phyloP scores from a whole-genome alignment of 192 early-diverging fungal species.

The Podila minutissima region DNA sequence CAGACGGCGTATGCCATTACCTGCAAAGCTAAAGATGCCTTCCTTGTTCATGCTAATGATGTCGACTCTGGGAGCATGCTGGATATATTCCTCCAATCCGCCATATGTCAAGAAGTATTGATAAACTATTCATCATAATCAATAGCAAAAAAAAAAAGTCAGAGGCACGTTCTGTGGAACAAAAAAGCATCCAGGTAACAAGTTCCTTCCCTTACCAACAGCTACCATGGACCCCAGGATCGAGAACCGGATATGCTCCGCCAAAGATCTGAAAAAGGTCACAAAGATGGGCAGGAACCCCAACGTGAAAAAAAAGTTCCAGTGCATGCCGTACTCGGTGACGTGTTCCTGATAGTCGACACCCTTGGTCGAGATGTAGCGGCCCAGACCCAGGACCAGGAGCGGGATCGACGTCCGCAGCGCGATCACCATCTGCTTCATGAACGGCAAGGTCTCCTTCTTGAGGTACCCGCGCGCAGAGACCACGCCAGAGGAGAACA shows the following conservation, averaged over 20 bases:
- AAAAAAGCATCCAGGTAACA: too few relatives aligned
- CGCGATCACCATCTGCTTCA: slow-evolving; percentile 42
- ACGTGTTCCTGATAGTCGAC: slow-evolving; percentile 96
- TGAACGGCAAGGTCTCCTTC: slow-evolving; percentile 43
- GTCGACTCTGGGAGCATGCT: slow-evolving; percentile 74
- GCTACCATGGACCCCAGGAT: slow-evolving; percentile 60
- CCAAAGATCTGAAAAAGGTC: slow-evolving; percentile 64
- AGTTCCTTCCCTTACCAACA: slow-evolving; percentile 30
- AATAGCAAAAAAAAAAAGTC: not conserved
- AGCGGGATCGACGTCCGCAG: slow-evolving; percentile 71
- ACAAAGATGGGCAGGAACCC: slow-evolving; percentile 86
- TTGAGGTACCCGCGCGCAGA: slow-evolving; percentile 68
- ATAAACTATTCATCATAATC: slow-evolving; percentile 59
- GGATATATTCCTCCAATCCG: slow-evolving; percentile 78
- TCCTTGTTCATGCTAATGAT: slow-evolving; percentile 90
- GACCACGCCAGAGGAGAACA: slow-evolving; percentile 91
- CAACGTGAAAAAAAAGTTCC: slow-evolving; percentile 99
- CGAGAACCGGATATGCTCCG: slow-evolving; percentile 65
- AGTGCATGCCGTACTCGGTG: slow-evolving; percentile 95
- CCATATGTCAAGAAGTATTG: slow-evolving; percentile 63
- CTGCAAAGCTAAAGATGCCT: slow-evolving; percentile 85
- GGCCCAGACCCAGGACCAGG: slow-evolving; percentile 77
- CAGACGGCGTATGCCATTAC: slow-evolving; percentile 30
- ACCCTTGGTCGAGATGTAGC: slow-evolving; percentile 76
- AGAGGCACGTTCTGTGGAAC: not conserved